Evolutionary conservation across 202 grass and related monocot genomes (phyloP).

Genomic region (Musa balbisiana): DNA sequence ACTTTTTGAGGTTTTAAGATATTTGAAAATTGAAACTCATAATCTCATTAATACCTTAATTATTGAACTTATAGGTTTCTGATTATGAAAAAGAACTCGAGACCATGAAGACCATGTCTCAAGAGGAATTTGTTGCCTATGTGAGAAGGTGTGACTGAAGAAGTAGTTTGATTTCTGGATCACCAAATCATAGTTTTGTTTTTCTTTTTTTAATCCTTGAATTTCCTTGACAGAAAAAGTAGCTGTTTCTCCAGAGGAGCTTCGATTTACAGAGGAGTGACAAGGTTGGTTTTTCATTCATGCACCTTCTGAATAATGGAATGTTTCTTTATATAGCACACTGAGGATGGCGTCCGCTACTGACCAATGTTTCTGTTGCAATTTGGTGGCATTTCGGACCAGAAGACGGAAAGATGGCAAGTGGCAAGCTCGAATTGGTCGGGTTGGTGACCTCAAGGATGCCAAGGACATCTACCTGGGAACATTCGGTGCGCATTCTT

Average conservation of each 20-base stretch:
- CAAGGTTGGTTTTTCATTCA: slow-evolving; percentile 51
- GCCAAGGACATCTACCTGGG: slow-evolving; percentile 99
- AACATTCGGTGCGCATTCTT: slow-evolving; percentile 63
- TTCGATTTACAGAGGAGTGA: slow-evolving; percentile 83
- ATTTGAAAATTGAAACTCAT: not conserved
- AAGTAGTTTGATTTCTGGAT: not conserved
- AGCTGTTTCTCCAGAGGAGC: slow-evolving; percentile 98
- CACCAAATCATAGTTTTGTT: slow-evolving; percentile 1
- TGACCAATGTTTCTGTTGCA: slow-evolving; percentile 12
- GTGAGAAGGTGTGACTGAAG: slow-evolving; percentile 56
- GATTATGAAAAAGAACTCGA: slow-evolving; percentile 84
- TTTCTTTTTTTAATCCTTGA: not conserved
- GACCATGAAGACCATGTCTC: slow-evolving; percentile 78
- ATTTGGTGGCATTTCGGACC: slow-evolving; percentile 21
- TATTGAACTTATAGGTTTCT: slow-evolving; percentile 34
- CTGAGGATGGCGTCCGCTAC: not conserved
- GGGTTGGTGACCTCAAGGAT: slow-evolving; percentile 83
- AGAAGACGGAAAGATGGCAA: slow-evolving; percentile 90
- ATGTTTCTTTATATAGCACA: not conserved
- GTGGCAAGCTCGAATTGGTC: slow-evolving; percentile 93
- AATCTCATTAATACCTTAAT: slow-evolving; percentile 9
- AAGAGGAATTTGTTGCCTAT: slow-evolving; percentile 88
- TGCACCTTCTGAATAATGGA: not conserved
- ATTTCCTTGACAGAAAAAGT: slow-evolving; percentile 60
- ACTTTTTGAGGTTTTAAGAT: not conserved